Base-by-base conservation (phyloP, 2,329 filamentous ascomycete species). In the Lasiodiplodia gonubiensis region DNA sequence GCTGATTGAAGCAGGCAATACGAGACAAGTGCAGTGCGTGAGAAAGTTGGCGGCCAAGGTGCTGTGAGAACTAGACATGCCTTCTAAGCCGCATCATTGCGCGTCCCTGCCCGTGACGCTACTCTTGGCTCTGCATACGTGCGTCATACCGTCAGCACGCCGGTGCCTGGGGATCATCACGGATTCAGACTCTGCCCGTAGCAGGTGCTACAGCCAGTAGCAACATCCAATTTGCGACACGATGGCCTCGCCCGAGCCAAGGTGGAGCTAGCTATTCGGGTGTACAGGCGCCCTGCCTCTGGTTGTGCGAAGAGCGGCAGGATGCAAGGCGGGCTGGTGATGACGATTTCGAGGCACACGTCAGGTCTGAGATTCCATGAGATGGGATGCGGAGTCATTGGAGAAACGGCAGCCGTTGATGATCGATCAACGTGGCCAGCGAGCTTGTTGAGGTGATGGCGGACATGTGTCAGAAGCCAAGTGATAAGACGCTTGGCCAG, bases 381-480 rank as follows among this genome's bases (percentile, higher is more conserved):
- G 23, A 42, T 18, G 42, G 18, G 18, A 49, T 14, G 57, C 42
- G 42, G 42, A 30, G 30, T 10, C 37, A 60, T 46, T 60, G 57
- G 42, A 51, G 49, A 25, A 27, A 33, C 59, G 42, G 42, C 30
- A 7, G 59, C 25, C 46, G 59, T 63, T 51, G 59, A 51, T 51
- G 59, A 51, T 61, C 39, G 42, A 35, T 61, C 57, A 49, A 61
- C 57, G 57, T 61, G 57, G 57, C 33, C 57, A 25, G 11, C 39
- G 39, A 49, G 59, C 59, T 63, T 51, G 59, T 63, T 33, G 59
- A 21, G 23, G 57, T 7, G 23, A 61, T 61, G 57, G 57, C 57
- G 25, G 57, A 63, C 59, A 63, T 63, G 59, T 63, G 59, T 63
- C 59, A 63, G 59, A 63, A 63, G 59, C 59, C 59, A 63, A 63